phyloP scores from a whole-genome alignment of 129 eudicot genomes.

The Flaveria ramosissima region DNA sequence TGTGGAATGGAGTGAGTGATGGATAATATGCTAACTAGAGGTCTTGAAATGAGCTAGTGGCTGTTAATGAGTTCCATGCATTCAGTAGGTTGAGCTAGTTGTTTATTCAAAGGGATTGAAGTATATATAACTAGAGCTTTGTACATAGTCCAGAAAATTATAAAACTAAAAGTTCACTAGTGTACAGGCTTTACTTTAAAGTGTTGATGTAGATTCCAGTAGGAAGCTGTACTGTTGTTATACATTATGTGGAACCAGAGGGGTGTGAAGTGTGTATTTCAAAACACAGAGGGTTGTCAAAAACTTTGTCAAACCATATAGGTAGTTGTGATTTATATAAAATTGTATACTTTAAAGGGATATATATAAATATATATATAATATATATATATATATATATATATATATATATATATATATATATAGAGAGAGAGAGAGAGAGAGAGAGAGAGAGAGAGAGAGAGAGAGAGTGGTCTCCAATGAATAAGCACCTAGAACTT shows the following conservation, averaged over 20 bases:
- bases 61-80: background rate
- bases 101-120: background rate
- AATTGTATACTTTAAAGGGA: background rate
- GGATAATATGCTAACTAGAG: background rate
- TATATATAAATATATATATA: background rate
- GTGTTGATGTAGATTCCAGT: slow-evolving; percentile 12
- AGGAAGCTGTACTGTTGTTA: background rate
- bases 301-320: slow-evolving; percentile 23
- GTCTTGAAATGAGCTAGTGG: background rate
- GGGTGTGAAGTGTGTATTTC: slow-evolving; percentile 24
- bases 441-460: background rate
- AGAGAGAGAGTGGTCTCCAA: slow-evolving; percentile 10
- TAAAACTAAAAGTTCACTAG: background rate
- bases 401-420: background rate
- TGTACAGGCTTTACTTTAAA: background rate
- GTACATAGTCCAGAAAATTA: background rate
- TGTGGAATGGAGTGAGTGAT: background rate
- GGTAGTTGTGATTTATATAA: slow-evolving; percentile 14
- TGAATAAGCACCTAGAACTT: slow-evolving; percentile 15
- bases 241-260: slow-evolving; percentile 10
- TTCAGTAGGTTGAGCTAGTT: slow-evolving; percentile 13
- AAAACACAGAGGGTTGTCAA: slow-evolving; percentile 18
- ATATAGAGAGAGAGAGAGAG: no score
- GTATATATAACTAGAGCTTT: background rate
- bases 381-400: background rate